Percentiles rank a stretch among this genome's conserved stretches.
These are phyloP conservation scores for Stentor coeruleus DNA, from an alignment of 73 alveolate genomes.

Conservation along the genomic window DNA sequence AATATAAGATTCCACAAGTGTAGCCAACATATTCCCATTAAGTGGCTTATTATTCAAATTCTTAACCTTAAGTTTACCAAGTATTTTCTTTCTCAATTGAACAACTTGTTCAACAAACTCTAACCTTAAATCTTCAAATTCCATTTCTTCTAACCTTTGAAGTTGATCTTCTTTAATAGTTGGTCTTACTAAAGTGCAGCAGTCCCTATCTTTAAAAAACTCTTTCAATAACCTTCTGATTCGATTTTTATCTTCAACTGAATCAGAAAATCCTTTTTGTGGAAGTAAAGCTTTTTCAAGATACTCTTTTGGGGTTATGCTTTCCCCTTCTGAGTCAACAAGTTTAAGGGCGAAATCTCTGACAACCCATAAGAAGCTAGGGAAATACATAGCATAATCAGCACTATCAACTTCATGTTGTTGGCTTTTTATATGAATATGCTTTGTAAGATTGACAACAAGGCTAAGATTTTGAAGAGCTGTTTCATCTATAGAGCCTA, in stretches of 20 bases:
- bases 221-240: constrained; percentile 65
- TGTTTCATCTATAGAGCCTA: constrained; percentile 95
- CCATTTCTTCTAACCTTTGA: constrained; percentile 75
- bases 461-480: constrained; percentile 62
- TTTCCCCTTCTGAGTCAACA: constrained; percentile 53
- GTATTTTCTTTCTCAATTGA: constrained; percentile 75
- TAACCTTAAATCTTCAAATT: constrained; percentile 80
- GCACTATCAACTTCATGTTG: constrained; percentile 26
- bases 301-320: constrained; percentile 82
- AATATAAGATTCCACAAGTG: constrained; percentile 59
- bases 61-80: constrained; percentile 82
- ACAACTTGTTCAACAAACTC: constrained; percentile 91
- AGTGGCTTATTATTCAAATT: constrained; percentile 78
- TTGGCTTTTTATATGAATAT: constrained; percentile 72
- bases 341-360: constrained; percentile 94
- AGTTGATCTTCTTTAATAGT: constrained; percentile 92
- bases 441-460: constrained; percentile 89
- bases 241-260: constrained; percentile 72
- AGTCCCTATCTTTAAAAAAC: constrained; percentile 91
- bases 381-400: constrained; percentile 65
- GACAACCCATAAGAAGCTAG: constrained; percentile 97
- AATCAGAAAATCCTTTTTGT: constrained; percentile 58
- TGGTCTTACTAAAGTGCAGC: constrained; percentile 93
- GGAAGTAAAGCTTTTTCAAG: constrained; percentile 87
- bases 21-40: constrained; percentile 77